These are phyloP conservation scores for Xylaria polymorpha DNA, from an alignment of 2,329 filamentous ascomycete species.

Conservation along the genomic window DNA sequence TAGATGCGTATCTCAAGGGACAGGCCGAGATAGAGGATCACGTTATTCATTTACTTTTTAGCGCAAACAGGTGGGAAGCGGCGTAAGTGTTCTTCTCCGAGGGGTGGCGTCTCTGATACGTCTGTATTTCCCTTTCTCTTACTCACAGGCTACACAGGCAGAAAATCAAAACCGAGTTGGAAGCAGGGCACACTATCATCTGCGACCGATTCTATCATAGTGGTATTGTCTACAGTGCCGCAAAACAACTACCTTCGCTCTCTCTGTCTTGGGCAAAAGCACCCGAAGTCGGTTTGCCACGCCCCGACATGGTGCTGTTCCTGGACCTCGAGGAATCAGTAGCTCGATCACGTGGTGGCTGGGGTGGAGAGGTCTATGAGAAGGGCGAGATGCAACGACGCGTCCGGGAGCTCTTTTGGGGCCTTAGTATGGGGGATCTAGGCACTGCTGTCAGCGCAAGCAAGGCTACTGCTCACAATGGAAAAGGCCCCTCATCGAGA, in stretches of 20 bases:
- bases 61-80: conserved; percentile 89
- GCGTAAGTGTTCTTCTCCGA: conserved; percentile 55
- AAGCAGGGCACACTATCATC: conserved; percentile 77
- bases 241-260: conserved; percentile 80
- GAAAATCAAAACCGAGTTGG: conserved; percentile 65
- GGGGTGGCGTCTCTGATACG: background rate
- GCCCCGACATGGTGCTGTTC: conserved; percentile 89
- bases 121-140: background rate
- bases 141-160: conserved; percentile 52
- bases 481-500: conserved; percentile 29
- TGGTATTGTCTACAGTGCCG: conserved; percentile 91
- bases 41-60: conserved; percentile 89
- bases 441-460: conserved; percentile 46
- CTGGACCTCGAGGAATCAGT: conserved; percentile 81
- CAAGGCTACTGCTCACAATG: conserved; percentile 17
- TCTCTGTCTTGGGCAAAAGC: conserved; percentile 82
- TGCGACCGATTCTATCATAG: conserved; percentile 96
- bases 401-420: conserved; percentile 80
- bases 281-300: conserved; percentile 86
- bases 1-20: conserved; percentile 82
- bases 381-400: conserved; percentile 81
- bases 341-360: conserved; percentile 83
- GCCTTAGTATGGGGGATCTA: conserved; percentile 61
- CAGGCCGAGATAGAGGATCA: conserved; percentile 83
- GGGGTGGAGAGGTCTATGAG: conserved; percentile 90